phyloP scores from a whole-genome alignment of 148 eudicot species.

The Chenopodium berlandieri region DNA sequence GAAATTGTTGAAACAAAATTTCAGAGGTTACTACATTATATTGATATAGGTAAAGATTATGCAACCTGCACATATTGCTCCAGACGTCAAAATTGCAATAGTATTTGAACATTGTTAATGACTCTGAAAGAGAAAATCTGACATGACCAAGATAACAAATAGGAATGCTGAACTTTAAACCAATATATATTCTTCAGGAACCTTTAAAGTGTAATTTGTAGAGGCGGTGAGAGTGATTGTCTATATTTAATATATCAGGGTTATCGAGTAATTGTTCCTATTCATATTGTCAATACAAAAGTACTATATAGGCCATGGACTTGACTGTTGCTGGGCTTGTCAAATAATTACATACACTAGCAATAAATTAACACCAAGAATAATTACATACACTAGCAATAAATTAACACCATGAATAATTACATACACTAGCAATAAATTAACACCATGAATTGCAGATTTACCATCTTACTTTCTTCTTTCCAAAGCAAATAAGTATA shows the following conservation, averaged over 20 bases:
- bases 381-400: too few relatives aligned
- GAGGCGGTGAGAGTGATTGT: neutral
- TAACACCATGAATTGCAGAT: neutral
- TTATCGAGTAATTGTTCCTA: neutral
- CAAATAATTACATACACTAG: too few relatives aligned
- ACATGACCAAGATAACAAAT: neutral
- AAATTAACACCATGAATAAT: neutral
- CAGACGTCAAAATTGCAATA: neutral
- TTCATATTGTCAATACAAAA: too few relatives aligned
- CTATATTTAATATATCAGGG: neutral
- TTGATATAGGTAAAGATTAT: neutral
- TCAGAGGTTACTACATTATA: neutral
- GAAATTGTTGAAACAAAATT: neutral
- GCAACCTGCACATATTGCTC: neutral
- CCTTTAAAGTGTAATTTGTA: neutral
- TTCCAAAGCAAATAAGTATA: neutral
- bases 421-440: neutral
- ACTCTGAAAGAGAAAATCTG: neutral
- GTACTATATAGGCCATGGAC: neutral
- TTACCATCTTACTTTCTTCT: neutral
- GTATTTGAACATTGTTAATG: neutral
- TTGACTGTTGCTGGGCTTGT: neutral
- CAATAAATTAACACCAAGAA: too few relatives aligned
- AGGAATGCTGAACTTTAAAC: neutral
- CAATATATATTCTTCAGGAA: neutral